phyloP scores from a whole-genome alignment of 2,329 filamentous ascomycete species.

The Periconia sp. region DNA sequence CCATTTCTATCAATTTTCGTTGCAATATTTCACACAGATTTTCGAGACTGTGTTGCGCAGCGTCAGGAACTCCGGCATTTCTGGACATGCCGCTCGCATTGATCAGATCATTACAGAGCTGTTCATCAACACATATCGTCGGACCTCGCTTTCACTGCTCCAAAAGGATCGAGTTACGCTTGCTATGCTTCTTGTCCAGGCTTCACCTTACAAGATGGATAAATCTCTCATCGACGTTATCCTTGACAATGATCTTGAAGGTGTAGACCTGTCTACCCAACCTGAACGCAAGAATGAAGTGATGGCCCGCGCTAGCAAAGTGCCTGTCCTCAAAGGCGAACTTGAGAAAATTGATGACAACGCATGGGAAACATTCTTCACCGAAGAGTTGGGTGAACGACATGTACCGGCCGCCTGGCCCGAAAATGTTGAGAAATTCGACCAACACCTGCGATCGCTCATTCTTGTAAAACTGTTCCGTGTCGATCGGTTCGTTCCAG shows the following conservation, averaged over 20 bases:
- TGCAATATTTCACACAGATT: constrained; percentile 97
- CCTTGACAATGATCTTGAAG: constrained; percentile 74
- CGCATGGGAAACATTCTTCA: constrained; percentile 80
- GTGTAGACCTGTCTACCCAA: constrained; percentile 75
- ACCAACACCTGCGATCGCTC: constrained; percentile 79
- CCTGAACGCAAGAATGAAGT: constrained; percentile 66
- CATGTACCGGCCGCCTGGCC: constrained; percentile 78
- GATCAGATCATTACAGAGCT: constrained; percentile 90
- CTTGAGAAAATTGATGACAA: constrained; percentile 63
- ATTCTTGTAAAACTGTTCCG: constrained; percentile 93
- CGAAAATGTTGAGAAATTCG: constrained; percentile 62
- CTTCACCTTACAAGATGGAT: constrained; percentile 95
- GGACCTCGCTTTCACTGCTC: constrained; percentile 88
- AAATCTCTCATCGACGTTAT: constrained; percentile 84
- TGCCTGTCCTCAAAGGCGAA: constrained; percentile 72
- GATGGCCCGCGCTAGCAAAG: constrained; percentile 67
- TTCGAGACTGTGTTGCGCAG: constrained; percentile 88
- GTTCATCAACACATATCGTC: constrained; percentile 87
- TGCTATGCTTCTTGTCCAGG: constrained; percentile 92
- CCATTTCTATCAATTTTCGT: constrained; percentile 98
- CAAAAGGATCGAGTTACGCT: constrained; percentile 94
- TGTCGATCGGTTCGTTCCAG: constrained; percentile 90
- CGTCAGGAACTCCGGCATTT: constrained; percentile 73
- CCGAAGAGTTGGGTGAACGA: constrained; percentile 83
- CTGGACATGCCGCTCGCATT: constrained; percentile 75